phyloP scores from a whole-genome alignment of 2,329 filamentous ascomycete species.

The Colletotrichum cordylinicola region DNA sequence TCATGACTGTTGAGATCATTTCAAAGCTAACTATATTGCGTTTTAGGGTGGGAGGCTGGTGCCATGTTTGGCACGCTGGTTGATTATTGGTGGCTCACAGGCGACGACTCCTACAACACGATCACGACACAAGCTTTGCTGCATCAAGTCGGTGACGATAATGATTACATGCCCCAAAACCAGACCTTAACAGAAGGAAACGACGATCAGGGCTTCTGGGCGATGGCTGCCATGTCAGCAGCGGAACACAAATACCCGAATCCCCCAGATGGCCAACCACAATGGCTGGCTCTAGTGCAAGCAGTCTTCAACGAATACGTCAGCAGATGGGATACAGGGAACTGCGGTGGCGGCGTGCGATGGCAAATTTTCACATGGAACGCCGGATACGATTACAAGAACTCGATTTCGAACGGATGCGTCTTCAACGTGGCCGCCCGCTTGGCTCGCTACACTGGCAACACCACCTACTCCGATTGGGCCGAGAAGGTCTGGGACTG shows the following conservation, averaged over 20 bases:
- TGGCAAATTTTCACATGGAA: slow-evolving; percentile 89
- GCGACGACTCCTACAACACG: slow-evolving; percentile 69
- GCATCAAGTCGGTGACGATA: slow-evolving; percentile 63
- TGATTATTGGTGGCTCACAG: slow-evolving; percentile 76
- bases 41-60: slow-evolving; percentile 72
- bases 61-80: slow-evolving; percentile 74
- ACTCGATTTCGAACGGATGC: slow-evolving; percentile 71
- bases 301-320: slow-evolving; percentile 83
- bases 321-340: slow-evolving; percentile 69
- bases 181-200: slow-evolving; percentile 69
- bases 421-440: slow-evolving; percentile 75
- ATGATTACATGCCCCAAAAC: slow-evolving; percentile 71
- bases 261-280: slow-evolving; percentile 64
- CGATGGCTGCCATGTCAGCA: slow-evolving; percentile 77
- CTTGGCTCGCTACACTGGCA: slow-evolving; percentile 78
- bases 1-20: slow-evolving; percentile 24
- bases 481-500: slow-evolving; percentile 75
- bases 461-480: slow-evolving; percentile 79
- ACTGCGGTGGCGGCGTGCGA: slow-evolving; percentile 76
- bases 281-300: slow-evolving; percentile 79
- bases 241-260: slow-evolving; percentile 79
- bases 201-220: slow-evolving; percentile 86
- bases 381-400: slow-evolving; percentile 73
- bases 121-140: slow-evolving; percentile 63
- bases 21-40: slow-evolving; percentile 38